Evolutionary conservation across 108 stramenopile genomes (phyloP), one percentile per base, ranked within the genome.

Genomic region (Fragilaria radians): DNA sequence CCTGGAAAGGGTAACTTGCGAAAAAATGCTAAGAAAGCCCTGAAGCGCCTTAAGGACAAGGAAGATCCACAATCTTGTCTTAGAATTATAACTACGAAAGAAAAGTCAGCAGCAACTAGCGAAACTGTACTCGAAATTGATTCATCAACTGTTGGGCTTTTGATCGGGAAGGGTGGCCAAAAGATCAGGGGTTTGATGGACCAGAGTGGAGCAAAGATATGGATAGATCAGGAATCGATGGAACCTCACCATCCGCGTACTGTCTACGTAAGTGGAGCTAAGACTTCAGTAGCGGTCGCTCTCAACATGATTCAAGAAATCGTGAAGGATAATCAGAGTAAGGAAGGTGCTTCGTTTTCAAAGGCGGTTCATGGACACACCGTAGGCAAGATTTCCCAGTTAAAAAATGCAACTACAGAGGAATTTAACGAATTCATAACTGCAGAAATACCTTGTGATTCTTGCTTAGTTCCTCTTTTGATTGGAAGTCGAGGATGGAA

Each of bases 201-300:
- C 70, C 86, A 87, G 52, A 86, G 82, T 67, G 88, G 86, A 25
- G 86, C 89, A 4, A 89, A 89, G 63, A 71, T 94, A 29, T 94
- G 93, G 93, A 91, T 94, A 62, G 93, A 94, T 61, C 93, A 94
- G 68, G 93, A 91, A 51, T 81, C 73, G 25, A 78, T 89, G 75
- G 78, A 68, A 26, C 67, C 73, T 32, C 72, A 80, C 24, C 84
- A 89, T 61, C 58, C 75, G 5, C 76, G 93, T 11, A 80, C 86
- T 63, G 89, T 91, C 4, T 94, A 88, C 60, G 77, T 94, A 5
- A 91, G 89, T 62, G 93, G 89, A n/a, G 68, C 79, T 62, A 66
- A 73, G 18, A 76, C 77, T 25, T 62, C 64, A 14, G 89, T 91
- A 26, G 93, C 91, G 47, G 22, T 65, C 23, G 93, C 86, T 32